These are phyloP conservation scores for Penicillium waksmanii DNA, from an alignment of 495 filamentous ascomycete genomes.

Conservation along the genomic window DNA sequence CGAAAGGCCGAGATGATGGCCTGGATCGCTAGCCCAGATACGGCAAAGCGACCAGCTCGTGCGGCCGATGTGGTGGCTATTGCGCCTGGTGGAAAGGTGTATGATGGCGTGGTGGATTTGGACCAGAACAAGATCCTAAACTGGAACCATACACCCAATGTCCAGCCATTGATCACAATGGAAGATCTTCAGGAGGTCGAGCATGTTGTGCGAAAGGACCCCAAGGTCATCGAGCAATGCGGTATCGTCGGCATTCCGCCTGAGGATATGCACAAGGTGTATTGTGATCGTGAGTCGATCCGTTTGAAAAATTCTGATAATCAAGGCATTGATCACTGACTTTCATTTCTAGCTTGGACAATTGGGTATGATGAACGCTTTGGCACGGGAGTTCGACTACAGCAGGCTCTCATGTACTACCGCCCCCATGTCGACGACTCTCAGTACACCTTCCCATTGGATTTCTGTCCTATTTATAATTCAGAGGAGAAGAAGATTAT, in stretches of 20 bases:
- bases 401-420: constrained; percentile 97
- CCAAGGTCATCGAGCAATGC: constrained; percentile 93
- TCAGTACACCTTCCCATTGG: constrained; percentile 89
- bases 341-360: constrained; percentile 71
- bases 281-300: constrained; percentile 72
- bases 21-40: constrained; percentile 71
- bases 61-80: constrained; percentile 88
- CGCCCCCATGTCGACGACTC: constrained; percentile 82
- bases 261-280: constrained; percentile 90
- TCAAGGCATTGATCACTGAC: neutral
- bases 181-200: constrained; percentile 93
- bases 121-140: constrained; percentile 67
- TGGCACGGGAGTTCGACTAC: constrained; percentile 76
- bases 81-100: constrained; percentile 76
- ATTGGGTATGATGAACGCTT: constrained; percentile 95
- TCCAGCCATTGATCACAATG: constrained; percentile 95
- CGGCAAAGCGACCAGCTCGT: constrained; percentile 65
- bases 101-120: constrained; percentile 83
- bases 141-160: constrained; percentile 78
- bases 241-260: constrained; percentile 80
- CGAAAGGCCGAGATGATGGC: constrained; percentile 84
- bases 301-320: constrained; percentile 16
- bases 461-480: constrained; percentile 94
- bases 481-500: constrained; percentile 81
- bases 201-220: constrained; percentile 74